phyloP scores from a whole-genome alignment of 2,329 filamentous ascomycete species.

The Xylaria hypoxylon region DNA sequence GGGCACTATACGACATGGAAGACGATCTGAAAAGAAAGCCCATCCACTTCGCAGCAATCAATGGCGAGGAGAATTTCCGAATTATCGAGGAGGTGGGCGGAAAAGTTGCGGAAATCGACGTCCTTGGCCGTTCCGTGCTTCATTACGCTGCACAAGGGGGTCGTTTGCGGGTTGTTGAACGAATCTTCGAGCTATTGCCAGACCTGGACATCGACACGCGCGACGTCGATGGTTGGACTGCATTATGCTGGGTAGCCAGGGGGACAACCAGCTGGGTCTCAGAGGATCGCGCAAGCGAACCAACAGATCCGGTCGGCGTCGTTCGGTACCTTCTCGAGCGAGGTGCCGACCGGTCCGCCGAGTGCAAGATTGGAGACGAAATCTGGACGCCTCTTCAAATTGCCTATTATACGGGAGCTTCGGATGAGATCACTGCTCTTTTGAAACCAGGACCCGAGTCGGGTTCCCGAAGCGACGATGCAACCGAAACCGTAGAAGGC shows the following conservation, averaged over 20 bases:
- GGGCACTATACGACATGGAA: conserved; percentile 3
- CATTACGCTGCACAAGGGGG: conserved; percentile 22
- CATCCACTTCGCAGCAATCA: conserved; percentile 20
- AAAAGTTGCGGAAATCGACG: background rate
- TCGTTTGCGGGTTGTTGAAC: conserved; percentile 9
- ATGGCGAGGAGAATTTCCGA: conserved; percentile 20
- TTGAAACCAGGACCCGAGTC: background rate
- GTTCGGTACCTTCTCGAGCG: conserved; percentile 10
- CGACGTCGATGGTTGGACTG: conserved; percentile 22
- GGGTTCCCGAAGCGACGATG: background rate
- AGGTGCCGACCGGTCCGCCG: conserved; percentile 6
- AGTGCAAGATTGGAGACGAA: conserved; percentile 18
- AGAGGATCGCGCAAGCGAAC: conserved; percentile 17
- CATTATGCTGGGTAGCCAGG: conserved; percentile 22
- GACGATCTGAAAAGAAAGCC: conserved; percentile 15
- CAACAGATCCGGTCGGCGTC: conserved; percentile 10
- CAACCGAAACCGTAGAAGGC: background rate
- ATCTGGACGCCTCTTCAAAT: conserved; percentile 12
- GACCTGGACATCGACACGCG: background rate
- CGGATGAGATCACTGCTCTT: conserved; percentile 12
- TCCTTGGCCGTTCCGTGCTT: conserved; percentile 15
- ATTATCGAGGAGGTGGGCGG: conserved; percentile 4
- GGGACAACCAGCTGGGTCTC: conserved; percentile 1
- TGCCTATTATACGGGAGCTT: background rate
- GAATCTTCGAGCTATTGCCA: conserved; percentile 10